Evolutionary conservation across 2,329 filamentous ascomycete species (phyloP).

Genomic region (Didymosphaeria variabile): DNA sequence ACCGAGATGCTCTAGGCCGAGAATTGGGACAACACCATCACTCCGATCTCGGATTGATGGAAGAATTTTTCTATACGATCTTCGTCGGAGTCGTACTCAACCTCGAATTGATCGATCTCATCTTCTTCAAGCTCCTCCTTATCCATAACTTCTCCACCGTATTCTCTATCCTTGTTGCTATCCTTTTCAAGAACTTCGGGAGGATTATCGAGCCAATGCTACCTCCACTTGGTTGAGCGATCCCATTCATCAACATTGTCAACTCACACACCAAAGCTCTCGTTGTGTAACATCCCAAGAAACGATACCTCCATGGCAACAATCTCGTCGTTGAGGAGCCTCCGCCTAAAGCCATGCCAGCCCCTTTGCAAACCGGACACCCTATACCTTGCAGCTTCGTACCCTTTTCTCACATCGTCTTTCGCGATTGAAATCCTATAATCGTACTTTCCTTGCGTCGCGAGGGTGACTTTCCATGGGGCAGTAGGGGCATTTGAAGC

Average conservation of each 20-base stretch:
- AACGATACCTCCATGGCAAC: neutral
- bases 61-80: neutral
- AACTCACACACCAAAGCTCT: neutral
- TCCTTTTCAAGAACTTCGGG: neutral
- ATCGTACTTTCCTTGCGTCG: conserved; percentile 66
- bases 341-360: too few relatives aligned
- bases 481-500: conserved; percentile 97
- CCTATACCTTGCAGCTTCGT: neutral
- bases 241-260: neutral
- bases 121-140: neutral
- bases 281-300: neutral
- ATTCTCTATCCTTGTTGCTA: neutral
- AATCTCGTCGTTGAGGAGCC: too few relatives aligned
- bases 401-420: neutral
- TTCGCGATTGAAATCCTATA: conserved; percentile 25
- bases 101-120: neutral
- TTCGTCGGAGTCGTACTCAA: neutral
- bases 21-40: neutral
- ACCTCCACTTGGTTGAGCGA: neutral
- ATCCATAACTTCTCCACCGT: neutral
- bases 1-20: neutral
- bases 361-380: too few relatives aligned
- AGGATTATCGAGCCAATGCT: neutral
- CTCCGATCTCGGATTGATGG: neutral
- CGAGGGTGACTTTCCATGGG: conserved; percentile 80